These are phyloP conservation scores for Sugiyamaella paludigena DNA, from an alignment of 1,139 yeast genomes.

Conservation along the genomic window DNA sequence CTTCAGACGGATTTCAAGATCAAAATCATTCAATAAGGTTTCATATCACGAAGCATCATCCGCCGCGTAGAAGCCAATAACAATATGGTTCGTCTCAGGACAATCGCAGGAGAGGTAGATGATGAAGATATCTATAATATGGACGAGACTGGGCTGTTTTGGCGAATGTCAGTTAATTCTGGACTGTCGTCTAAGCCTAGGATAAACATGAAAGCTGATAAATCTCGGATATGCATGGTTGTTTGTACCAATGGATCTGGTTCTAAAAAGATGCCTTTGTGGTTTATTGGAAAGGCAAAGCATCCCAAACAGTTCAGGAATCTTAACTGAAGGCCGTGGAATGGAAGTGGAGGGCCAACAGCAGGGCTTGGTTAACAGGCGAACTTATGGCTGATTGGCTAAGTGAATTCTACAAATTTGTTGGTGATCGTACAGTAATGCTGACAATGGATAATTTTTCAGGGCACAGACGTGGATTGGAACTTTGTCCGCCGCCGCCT, in stretches of 20 bases:
- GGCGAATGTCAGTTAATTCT: conserved; percentile 7
- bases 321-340: not conserved
- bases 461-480: not conserved
- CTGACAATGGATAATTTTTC: not conserved
- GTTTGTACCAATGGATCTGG: no score
- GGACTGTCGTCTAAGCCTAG: not conserved
- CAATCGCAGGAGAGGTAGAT: not conserved
- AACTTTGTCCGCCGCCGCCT: not conserved
- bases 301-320: not conserved
- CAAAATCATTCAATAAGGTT: not conserved
- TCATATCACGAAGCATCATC: not conserved
- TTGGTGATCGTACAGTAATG: not conserved
- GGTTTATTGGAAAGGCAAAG: not conserved
- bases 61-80: not conserved
- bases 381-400: not conserved
- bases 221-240: no score
- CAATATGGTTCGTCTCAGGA: not conserved
- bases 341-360: not conserved
- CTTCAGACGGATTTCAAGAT: no score
- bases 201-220: no score
- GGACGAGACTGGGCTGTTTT: conserved; percentile 9
- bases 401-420: not conserved
- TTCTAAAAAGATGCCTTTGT: not conserved
- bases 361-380: not conserved
- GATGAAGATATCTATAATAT: conserved; percentile 4